Evolutionary conservation across 2,329 filamentous ascomycete genomes (phyloP).

Genomic region (Aureobasidium pullulans): DNA sequence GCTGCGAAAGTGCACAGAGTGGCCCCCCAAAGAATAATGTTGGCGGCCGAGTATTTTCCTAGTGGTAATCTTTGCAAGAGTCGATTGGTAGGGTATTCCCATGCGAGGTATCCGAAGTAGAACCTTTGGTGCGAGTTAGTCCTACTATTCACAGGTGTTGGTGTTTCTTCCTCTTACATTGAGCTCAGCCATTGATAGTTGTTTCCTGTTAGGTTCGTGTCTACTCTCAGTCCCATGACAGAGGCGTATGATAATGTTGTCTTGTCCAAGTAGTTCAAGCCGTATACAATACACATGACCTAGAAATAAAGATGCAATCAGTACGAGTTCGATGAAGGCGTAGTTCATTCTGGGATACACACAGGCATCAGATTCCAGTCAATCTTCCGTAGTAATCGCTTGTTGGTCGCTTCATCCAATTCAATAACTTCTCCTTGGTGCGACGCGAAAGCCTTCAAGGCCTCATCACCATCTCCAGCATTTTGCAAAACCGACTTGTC

Average conservation of each 20-base stretch:
- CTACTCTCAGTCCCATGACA: conserved; percentile 42
- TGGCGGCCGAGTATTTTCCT: conserved; percentile 59
- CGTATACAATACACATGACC: conserved; percentile 47
- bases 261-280: conserved; percentile 57
- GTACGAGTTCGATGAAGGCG: too few species aligned
- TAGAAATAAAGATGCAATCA: conserved; percentile 28
- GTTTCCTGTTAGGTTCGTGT: conserved; percentile 32
- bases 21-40: conserved; percentile 57
- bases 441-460: conserved; percentile 49
- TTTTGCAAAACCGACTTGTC: conserved; percentile 40
- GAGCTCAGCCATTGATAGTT: conserved; percentile 44
- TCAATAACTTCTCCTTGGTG: conserved; percentile 43
- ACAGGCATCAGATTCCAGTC: conserved; percentile 56
- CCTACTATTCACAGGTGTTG: not conserved
- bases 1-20: conserved; percentile 57
- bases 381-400: conserved; percentile 52
- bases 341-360: not conserved
- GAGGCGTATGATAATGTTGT: conserved; percentile 47
- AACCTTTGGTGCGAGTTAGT: conserved; percentile 29
- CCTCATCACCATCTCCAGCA: conserved; percentile 53
- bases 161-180: not conserved
- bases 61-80: conserved; percentile 57
- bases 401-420: conserved; percentile 51
- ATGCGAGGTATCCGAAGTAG: conserved; percentile 49
- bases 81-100: conserved; percentile 60